phyloP scores from a whole-genome alignment of 2,329 filamentous ascomycete species.

The Aspergillus niger region DNA sequence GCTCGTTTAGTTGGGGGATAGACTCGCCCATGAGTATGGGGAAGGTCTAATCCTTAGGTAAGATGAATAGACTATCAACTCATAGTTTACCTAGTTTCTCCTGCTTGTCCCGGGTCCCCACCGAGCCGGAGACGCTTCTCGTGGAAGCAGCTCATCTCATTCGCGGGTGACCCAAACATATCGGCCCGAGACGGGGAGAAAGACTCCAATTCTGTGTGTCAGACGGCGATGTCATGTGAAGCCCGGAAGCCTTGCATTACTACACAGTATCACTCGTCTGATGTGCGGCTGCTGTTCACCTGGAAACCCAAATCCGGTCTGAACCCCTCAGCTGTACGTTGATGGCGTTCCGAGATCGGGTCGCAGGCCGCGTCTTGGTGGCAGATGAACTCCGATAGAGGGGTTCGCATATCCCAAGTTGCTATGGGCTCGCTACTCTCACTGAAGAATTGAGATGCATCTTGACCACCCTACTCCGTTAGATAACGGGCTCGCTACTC shows the following conservation, averaged over 20 bases:
- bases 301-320: neutral
- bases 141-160: conserved; percentile 1
- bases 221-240: conserved; percentile 8
- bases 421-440: neutral
- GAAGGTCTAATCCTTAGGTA: conserved; percentile 6
- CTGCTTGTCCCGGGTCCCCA: conserved; percentile 4
- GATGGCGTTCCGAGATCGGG: conserved; percentile 8
- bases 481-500: neutral
- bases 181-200: conserved; percentile 6
- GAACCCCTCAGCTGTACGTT: neutral
- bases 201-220: conserved; percentile 4
- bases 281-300: conserved; percentile 2
- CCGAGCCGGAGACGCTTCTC: conserved; percentile 3
- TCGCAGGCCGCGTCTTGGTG: neutral
- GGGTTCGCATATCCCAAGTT: neutral
- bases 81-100: neutral
- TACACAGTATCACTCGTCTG: neutral
- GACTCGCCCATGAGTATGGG: neutral
- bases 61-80: neutral
- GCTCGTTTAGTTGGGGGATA: neutral
- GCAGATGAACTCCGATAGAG: neutral
- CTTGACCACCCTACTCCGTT: conserved; percentile 5
- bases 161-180: neutral
- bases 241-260: neutral
- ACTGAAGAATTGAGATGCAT: conserved; percentile 4